These are phyloP conservation scores for Solanum dulcamara DNA, from an alignment of 257 asterid species.

Conservation along the genomic window DNA sequence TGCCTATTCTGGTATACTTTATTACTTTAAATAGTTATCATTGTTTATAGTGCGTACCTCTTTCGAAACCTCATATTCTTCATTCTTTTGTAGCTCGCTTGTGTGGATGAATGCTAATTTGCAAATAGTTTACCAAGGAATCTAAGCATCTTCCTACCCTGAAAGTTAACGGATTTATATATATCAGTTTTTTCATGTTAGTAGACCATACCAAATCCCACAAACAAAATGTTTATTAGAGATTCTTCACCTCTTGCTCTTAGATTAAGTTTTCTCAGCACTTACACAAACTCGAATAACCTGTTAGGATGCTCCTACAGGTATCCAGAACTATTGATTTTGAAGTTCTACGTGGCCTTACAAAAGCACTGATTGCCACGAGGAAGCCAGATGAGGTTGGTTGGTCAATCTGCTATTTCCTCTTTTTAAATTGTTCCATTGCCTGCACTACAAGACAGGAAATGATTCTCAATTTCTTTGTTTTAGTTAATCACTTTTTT, in stretches of 20 bases:
- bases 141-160: background rate
- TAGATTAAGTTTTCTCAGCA: background rate
- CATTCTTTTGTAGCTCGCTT: background rate
- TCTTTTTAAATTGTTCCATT: background rate
- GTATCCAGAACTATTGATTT: conserved; percentile 54
- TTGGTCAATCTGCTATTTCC: background rate
- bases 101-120: background rate
- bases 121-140: background rate
- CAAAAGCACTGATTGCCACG: conserved; percentile 76
- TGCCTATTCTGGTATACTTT: background rate
- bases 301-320: conserved; percentile 32
- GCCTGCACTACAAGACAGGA: background rate
- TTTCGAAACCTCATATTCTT: background rate
- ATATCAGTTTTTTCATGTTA: background rate
- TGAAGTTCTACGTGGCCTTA: conserved; percentile 79
- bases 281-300: background rate
- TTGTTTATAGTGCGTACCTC: background rate
- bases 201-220: background rate
- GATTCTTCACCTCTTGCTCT: background rate
- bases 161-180: background rate
- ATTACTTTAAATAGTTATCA: background rate
- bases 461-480: background rate
- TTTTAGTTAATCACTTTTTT: background rate
- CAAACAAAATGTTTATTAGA: background rate
- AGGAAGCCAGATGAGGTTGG: conserved; percentile 78